phyloP scores from a whole-genome alignment of 2,329 filamentous ascomycete genomes.

The Talaromyces sp. region DNA sequence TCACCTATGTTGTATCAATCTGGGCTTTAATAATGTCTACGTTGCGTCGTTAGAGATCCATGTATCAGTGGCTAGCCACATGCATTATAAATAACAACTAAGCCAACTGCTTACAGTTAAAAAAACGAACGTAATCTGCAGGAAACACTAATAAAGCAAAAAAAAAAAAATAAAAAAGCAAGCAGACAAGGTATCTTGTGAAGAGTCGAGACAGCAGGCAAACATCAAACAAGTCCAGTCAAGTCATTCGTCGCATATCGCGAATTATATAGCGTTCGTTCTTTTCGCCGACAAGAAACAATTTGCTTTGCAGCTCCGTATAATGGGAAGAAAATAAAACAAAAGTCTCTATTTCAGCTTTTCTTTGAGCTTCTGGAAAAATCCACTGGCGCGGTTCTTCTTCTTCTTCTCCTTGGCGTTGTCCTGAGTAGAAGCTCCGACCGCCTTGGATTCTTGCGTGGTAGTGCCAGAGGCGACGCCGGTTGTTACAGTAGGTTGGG shows the following conservation, averaged over 20 bases:
- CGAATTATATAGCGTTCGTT: neutral
- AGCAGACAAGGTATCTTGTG: constrained; percentile 10
- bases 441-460: constrained; percentile 22
- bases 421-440: constrained; percentile 20
- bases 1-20: neutral
- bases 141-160: neutral
- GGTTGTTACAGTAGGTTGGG: constrained; percentile 19
- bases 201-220: constrained; percentile 3
- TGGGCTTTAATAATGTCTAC: neutral
- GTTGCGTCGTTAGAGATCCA: neutral
- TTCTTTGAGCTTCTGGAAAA: constrained; percentile 57
- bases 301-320: constrained; percentile 9
- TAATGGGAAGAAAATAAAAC: neutral
- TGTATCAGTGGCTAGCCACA: neutral
- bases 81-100: neutral
- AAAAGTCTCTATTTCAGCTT: constrained; percentile 43
- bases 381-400: constrained; percentile 62
- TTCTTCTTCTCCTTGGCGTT: constrained; percentile 59
- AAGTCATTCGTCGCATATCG: constrained; percentile 5
- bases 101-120: neutral
- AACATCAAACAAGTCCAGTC: constrained; percentile 6
- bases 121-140: constrained; percentile 1
- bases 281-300: neutral
- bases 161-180: neutral
- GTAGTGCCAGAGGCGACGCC: constrained; percentile 19